A percentile compares a stretch with the other conserved stretches of the same genome.
phyloP scores from a whole-genome alignment of 495 filamentous ascomycete species.

The Glarea lozoyensis region DNA sequence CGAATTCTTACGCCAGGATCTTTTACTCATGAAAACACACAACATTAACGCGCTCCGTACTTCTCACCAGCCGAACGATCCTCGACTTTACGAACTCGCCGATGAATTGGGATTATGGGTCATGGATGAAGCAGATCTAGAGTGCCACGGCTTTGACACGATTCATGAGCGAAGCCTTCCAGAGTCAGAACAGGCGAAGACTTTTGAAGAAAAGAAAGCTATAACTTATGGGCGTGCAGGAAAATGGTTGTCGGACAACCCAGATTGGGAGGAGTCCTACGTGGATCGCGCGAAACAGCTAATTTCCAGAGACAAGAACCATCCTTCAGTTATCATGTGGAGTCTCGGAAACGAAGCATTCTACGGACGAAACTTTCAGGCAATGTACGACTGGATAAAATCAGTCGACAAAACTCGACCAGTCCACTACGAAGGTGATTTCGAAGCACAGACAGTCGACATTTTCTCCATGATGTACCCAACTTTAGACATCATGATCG shows the following conservation, averaged over 20 bases:
- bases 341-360: slow-evolving; percentile 65
- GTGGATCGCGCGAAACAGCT: slow-evolving; percentile 61
- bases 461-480: slow-evolving; percentile 63
- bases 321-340: slow-evolving; percentile 63
- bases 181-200: not conserved
- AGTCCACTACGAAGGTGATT: slow-evolving; percentile 63
- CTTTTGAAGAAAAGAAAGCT: slow-evolving; percentile 25
- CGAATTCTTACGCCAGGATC: slow-evolving; percentile 44
- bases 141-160: slow-evolving; percentile 59
- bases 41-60: slow-evolving; percentile 63
- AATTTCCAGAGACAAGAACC: slow-evolving; percentile 60
- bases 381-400: slow-evolving; percentile 59
- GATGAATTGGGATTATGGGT: slow-evolving; percentile 66
- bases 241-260: slow-evolving; percentile 52
- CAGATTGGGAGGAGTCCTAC: slow-evolving; percentile 59
- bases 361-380: slow-evolving; percentile 56
- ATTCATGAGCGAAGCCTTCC: slow-evolving; percentile 27
- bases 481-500: slow-evolving; percentile 33
- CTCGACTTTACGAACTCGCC: slow-evolving; percentile 51
- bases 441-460: slow-evolving; percentile 49
- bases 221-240: slow-evolving; percentile 27
- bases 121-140: slow-evolving; percentile 64
- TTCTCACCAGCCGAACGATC: slow-evolving; percentile 54
- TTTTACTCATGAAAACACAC: slow-evolving; percentile 56
- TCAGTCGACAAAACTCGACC: slow-evolving; percentile 44